Conservation (phyloP, 768 basidiomycete genomes). For the Rhizopogon vulgaris region DNA sequence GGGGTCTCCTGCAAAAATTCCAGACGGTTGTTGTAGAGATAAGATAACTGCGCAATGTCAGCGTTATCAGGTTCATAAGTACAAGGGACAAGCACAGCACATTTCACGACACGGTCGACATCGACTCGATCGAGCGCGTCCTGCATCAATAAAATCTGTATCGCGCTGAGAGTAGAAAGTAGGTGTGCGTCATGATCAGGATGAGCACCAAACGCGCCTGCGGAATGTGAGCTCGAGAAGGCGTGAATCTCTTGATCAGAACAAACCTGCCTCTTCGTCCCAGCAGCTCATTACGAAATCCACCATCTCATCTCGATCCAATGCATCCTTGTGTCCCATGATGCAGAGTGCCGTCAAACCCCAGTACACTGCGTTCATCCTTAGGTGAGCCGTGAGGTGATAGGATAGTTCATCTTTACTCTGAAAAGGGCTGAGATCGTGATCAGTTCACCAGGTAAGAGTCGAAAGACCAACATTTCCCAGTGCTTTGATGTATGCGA, state of each 20-base stretch:
- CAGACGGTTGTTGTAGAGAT: conserved; percentile 79
- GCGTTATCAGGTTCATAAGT: background rate
- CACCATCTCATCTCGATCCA: conserved; percentile 80
- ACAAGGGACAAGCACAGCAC: conserved; percentile 35
- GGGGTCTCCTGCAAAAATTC: conserved; percentile 82
- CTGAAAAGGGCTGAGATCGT: conserved; percentile 29
- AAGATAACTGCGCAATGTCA: conserved; percentile 56
- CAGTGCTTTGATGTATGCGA: conserved; percentile 70
- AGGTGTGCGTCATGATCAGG: conserved; percentile 92
- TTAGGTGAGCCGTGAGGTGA: conserved; percentile 88
- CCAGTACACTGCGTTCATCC: conserved; percentile 97
- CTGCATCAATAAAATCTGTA: conserved; percentile 87
- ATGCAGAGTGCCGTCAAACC: conserved; percentile 82
- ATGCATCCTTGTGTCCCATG: conserved; percentile 72
- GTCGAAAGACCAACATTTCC: conserved; percentile 44
- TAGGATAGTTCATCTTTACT: conserved; percentile 81
- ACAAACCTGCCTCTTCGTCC: conserved; percentile 78
- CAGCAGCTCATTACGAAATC: conserved; percentile 91
- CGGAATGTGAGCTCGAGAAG: background rate
- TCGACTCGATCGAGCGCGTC: conserved; percentile 73
- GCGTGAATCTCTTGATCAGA: conserved; percentile 2
- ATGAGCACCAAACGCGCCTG: conserved; percentile 90
- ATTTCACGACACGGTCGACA: conserved; percentile 62
- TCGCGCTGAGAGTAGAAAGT: conserved; percentile 79
- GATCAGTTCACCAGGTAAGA: background rate